Evolutionary conservation across 208 protist species (phyloP).

Genomic region (Perkinsela sp.): DNA sequence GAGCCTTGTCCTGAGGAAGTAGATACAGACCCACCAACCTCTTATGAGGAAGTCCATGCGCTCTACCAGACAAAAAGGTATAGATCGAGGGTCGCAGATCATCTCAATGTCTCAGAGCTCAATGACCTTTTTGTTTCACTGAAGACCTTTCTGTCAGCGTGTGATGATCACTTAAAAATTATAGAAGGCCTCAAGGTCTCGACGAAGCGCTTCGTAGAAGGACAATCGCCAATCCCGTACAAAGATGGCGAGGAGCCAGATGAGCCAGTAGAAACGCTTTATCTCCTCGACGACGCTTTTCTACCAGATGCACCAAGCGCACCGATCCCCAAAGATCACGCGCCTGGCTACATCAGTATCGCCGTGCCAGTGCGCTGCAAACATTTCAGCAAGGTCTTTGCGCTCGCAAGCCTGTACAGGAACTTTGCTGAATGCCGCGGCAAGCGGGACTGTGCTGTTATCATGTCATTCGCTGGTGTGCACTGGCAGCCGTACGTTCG

Average conservation of each 20-base stretch:
- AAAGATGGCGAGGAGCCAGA: background rate
- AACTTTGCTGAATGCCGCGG: background rate
- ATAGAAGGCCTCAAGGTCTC: background rate
- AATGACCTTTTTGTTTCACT: background rate
- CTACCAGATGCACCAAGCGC: background rate
- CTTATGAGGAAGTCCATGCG: background rate
- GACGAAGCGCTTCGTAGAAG: background rate
- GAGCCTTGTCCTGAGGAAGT: background rate
- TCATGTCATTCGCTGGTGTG: background rate
- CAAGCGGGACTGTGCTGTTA: background rate
- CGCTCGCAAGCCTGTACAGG: background rate
- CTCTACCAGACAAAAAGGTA: background rate
- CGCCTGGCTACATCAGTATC: background rate
- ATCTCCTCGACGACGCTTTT: background rate
- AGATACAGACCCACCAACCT: background rate
- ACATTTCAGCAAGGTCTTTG: background rate
- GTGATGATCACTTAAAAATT: background rate
- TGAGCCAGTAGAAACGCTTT: background rate
- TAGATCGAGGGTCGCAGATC: background rate
- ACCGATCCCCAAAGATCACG: background rate
- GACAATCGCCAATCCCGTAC: background rate
- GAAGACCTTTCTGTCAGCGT: background rate
- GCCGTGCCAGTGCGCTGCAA: background rate
- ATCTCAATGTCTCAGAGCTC: background rate
- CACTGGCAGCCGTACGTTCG: background rate